Percentiles rank a stretch among this genome's conserved stretches.
Evolutionary conservation across 169 alveolate species (phyloP).

Genomic region (Eimeria brunetti): DNA sequence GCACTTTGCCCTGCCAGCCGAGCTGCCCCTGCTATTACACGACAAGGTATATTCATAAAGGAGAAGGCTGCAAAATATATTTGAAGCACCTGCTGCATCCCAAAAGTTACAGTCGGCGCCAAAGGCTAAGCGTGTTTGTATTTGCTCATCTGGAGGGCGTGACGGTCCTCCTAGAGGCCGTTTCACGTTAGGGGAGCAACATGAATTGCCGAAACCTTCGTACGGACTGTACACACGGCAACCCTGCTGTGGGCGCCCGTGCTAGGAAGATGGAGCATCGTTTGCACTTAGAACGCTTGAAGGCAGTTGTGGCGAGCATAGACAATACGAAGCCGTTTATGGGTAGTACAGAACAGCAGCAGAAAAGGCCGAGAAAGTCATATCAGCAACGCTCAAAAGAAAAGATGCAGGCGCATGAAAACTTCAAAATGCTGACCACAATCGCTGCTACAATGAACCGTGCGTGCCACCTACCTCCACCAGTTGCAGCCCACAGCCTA

Average conservation of each 20-base stretch:
- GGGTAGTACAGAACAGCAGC: slow-evolving; percentile 65
- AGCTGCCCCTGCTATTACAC: background rate
- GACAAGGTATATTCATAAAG: background rate
- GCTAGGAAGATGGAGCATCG: slow-evolving; percentile 59
- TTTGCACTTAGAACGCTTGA: slow-evolving; percentile 69
- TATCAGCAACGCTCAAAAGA: slow-evolving; percentile 58
- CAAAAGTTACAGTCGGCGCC: too few relatives aligned
- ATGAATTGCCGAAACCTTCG: slow-evolving; percentile 72
- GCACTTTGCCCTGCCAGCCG: slow-evolving; percentile 3
- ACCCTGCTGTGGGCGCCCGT: slow-evolving; percentile 74
- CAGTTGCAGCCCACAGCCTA: slow-evolving; percentile 55
- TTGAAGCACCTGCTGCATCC: background rate
- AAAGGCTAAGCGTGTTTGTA: background rate
- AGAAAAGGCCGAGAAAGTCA: slow-evolving; percentile 50
- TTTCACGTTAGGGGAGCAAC: slow-evolving; percentile 13
- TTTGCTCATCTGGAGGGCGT: background rate
- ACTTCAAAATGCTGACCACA: slow-evolving; percentile 77
- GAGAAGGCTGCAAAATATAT: background rate
- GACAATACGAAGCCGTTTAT: slow-evolving; percentile 66
- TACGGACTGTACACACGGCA: slow-evolving; percentile 81
- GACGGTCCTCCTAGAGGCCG: slow-evolving; percentile 4
- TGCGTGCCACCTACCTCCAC: slow-evolving; percentile 49
- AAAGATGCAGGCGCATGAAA: slow-evolving; percentile 74
- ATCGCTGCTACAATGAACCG: slow-evolving; percentile 81
- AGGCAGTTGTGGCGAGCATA: slow-evolving; percentile 54